These are phyloP conservation scores for Glonium stellatum DNA, from an alignment of 495 filamentous ascomycete genomes.

Conservation along the genomic window DNA sequence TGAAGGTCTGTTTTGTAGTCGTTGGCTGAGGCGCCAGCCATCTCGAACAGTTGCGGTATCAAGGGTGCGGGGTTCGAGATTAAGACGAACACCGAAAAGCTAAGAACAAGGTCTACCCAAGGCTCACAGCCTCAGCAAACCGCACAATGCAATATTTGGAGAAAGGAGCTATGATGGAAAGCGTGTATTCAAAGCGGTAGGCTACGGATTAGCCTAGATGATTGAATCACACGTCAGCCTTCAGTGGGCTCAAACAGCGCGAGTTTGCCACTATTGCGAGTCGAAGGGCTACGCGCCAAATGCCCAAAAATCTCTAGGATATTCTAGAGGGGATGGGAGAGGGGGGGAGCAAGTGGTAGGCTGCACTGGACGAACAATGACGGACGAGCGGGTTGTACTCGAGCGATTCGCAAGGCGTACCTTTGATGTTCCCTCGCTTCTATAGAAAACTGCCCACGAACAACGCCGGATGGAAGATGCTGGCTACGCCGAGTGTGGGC, in stretches of 20 bases:
- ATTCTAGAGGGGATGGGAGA: background rate
- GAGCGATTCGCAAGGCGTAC: background rate
- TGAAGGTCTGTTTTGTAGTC: slow-evolving; percentile 26
- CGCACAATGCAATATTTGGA: background rate
- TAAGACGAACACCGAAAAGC: slow-evolving; percentile 1
- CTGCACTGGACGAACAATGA: background rate
- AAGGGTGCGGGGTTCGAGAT: slow-evolving; percentile 18
- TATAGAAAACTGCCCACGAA: background rate
- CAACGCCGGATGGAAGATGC: background rate
- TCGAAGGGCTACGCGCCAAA: too few relatives aligned
- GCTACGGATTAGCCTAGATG: background rate
- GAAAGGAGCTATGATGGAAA: background rate
- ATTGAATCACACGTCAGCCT: background rate
- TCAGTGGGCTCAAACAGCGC: background rate
- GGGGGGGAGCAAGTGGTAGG: background rate
- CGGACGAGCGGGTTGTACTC: background rate
- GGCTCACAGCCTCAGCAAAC: too few relatives aligned
- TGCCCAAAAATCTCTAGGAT: too few relatives aligned
- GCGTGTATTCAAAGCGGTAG: background rate
- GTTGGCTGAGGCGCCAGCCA: slow-evolving; percentile 26
- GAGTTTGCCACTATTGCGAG: background rate
- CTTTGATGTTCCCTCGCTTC: background rate
- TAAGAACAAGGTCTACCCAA: background rate
- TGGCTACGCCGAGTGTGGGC: background rate
- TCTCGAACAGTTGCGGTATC: slow-evolving; percentile 6